These are phyloP conservation scores for Saksenaea oblongispora DNA, from an alignment of 371 early-diverging fungal genomes.

Conservation along the genomic window DNA sequence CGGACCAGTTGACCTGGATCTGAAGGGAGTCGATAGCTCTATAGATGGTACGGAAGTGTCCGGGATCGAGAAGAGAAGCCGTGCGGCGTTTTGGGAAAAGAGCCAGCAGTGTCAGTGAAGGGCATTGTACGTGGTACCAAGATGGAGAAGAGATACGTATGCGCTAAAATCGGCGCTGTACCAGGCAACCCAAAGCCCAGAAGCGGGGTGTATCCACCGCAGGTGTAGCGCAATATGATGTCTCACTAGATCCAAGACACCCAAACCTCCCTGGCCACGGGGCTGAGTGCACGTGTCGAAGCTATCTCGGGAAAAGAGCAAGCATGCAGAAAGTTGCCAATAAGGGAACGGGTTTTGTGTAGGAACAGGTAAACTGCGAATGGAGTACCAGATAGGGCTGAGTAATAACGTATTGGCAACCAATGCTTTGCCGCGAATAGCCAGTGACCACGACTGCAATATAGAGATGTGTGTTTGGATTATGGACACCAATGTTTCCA, in stretches of 20 bases:
- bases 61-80: too few species aligned
- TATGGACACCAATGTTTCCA: too few species aligned
- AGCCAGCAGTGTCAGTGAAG: too few species aligned
- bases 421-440: constrained; percentile 12
- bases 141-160: too few species aligned
- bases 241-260: neutral
- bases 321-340: neutral
- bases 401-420: constrained; percentile 18
- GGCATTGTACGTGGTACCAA: too few species aligned
- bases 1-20: neutral
- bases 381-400: constrained; percentile 1
- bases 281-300: neutral
- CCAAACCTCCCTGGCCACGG: constrained; percentile 1
- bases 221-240: neutral
- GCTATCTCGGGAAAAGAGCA: neutral
- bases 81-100: too few species aligned
- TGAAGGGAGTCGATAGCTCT: neutral
- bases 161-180: too few species aligned
- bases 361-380: neutral
- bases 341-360: neutral
- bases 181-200: too few species aligned
- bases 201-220: constrained; percentile 7
- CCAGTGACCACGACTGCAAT: neutral
- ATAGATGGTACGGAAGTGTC: neutral
- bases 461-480: too few species aligned